These are phyloP conservation scores for Podosphaera leucotricha DNA, from an alignment of 2,329 filamentous ascomycete species.

Conservation along the genomic window DNA sequence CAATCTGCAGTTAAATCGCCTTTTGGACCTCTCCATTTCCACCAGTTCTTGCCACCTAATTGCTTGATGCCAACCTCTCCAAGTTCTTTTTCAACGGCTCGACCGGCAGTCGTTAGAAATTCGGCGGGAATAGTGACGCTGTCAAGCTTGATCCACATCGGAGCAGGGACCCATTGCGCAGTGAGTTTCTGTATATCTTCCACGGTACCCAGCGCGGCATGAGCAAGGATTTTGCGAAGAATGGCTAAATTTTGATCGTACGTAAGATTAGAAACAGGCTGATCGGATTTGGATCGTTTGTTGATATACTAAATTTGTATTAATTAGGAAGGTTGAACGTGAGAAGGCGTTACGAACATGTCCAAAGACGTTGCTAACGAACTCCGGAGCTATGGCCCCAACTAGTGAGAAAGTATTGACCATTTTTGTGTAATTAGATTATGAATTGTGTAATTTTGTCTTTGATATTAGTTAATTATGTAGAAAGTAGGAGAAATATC, in stretches of 20 bases:
- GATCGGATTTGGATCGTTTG: too few species aligned
- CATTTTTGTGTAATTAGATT: too few species aligned
- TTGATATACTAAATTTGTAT: too few species aligned
- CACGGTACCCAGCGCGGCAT: constrained; percentile 70
- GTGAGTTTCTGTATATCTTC: constrained; percentile 89
- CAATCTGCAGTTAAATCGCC: constrained; percentile 59
- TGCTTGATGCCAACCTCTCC: constrained; percentile 48
- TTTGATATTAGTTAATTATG: too few species aligned
- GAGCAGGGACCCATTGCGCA: constrained; percentile 70
- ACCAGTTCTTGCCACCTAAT: constrained; percentile 68
- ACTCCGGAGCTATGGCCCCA: constrained; percentile 64
- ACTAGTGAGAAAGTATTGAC: constrained; percentile 66
- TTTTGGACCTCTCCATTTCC: constrained; percentile 59
- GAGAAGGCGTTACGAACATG: constrained; percentile 35
- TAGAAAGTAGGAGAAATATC: too few species aligned
- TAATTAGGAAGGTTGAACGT: constrained; percentile 3
- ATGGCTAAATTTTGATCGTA: constrained; percentile 84
- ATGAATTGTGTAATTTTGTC: too few species aligned
- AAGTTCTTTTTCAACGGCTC: constrained; percentile 46
- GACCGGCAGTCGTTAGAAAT: constrained; percentile 41
- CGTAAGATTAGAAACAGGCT: constrained; percentile 78
- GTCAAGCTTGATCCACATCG: constrained; percentile 66
- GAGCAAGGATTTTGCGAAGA: constrained; percentile 64
- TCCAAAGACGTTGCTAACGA: constrained; percentile 62
- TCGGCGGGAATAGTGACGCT: constrained; percentile 37